phyloP scores from a whole-genome alignment of 176 grass and related monocot species.

The Oryza glumipatula region DNA sequence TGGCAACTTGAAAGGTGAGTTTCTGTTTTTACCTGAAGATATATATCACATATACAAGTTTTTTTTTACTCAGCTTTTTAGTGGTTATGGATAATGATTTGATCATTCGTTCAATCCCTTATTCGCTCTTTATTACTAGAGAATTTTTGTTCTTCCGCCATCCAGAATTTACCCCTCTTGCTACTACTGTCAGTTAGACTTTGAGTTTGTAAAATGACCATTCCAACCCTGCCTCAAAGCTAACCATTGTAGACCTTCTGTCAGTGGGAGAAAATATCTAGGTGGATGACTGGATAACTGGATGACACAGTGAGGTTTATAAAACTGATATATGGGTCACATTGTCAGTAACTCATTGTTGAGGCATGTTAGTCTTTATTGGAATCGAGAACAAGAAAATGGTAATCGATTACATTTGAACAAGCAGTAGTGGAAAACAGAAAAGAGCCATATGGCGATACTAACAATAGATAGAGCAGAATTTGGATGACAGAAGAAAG shows the following conservation, averaged over 20 bases:
- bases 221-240: not conserved
- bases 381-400: not conserved
- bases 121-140: not conserved
- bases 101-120: slow-evolving; percentile 11
- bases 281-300: not conserved
- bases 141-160: not conserved
- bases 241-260: not conserved
- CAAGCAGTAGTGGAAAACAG: not conserved
- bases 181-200: not conserved
- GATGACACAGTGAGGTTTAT: not conserved
- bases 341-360: not conserved
- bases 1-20: slow-evolving; percentile 41
- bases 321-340: not conserved
- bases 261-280: not conserved
- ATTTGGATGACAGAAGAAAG: not conserved
- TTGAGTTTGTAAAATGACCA: not conserved
- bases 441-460: not conserved
- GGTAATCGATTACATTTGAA: not conserved
- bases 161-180: not conserved
- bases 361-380: not conserved
- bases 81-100: slow-evolving; percentile 23
- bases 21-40: slow-evolving; percentile 17
- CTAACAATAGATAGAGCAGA: not conserved
- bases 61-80: slow-evolving; percentile 9
- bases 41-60: not conserved